Evolutionary conservation across 2,329 filamentous ascomycete genomes (phyloP).

Genomic region (Pseudocercospora eumusae): DNA sequence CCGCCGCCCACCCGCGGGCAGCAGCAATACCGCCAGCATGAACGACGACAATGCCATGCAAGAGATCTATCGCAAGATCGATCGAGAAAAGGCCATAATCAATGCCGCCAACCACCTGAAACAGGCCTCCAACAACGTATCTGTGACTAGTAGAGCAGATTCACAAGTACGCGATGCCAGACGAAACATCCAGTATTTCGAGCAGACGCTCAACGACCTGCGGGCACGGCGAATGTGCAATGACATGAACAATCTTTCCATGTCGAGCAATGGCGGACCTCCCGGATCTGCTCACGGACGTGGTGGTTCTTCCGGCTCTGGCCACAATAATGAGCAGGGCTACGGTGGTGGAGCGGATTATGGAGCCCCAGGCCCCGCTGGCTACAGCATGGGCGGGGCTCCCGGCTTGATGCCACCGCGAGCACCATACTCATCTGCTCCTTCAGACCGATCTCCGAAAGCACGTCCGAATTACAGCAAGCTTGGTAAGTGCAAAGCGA

Average conservation of each 20-base stretch:
- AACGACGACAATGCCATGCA: constrained; percentile 65
- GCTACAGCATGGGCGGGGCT: constrained; percentile 63
- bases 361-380: constrained; percentile 55
- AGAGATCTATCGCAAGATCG: constrained; percentile 94
- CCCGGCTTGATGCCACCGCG: constrained; percentile 77
- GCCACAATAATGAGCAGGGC: constrained; percentile 48
- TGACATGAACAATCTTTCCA: constrained; percentile 66
- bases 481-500: constrained; percentile 65
- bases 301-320: constrained; percentile 53
- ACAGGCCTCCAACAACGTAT: constrained; percentile 90
- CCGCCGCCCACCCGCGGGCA: constrained; percentile 21
- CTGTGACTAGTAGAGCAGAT: constrained; percentile 86
- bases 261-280: constrained; percentile 53
- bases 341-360: constrained; percentile 61
- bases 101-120: constrained; percentile 93
- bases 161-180: constrained; percentile 91
- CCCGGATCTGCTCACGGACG: constrained; percentile 38
- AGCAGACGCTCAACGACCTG: constrained; percentile 85
- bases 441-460: constrained; percentile 68
- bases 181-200: constrained; percentile 92
- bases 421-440: constrained; percentile 74
- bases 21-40: constrained; percentile 49
- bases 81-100: constrained; percentile 93
- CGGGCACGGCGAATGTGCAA: constrained; percentile 75
- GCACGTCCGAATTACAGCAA: constrained; percentile 90